A percentile compares a stretch with the other conserved stretches of the same genome.
These are phyloP conservation scores for Allium sativum DNA, from an alignment of 106 monocot species.

Conservation along the genomic window DNA sequence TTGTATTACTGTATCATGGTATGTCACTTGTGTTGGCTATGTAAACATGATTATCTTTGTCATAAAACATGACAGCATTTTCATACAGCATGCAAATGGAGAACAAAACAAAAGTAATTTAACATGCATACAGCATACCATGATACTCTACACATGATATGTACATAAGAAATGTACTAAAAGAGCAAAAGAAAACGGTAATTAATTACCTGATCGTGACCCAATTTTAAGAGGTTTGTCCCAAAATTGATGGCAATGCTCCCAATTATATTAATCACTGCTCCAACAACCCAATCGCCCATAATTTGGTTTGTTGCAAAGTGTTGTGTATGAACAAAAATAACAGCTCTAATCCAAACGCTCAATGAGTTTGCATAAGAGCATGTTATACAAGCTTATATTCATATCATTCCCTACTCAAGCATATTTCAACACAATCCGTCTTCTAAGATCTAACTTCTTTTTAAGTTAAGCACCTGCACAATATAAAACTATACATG, in stretches of 20 bases:
- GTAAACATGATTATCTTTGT: too few species aligned
- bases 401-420: neutral
- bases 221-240: slow-evolving; percentile 96
- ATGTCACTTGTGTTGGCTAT: too few species aligned
- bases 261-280: slow-evolving; percentile 83
- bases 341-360: neutral
- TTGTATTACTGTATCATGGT: too few species aligned
- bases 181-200: neutral
- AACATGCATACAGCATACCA: too few species aligned
- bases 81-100: too few species aligned
- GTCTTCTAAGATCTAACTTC: too few species aligned
- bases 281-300: slow-evolving; percentile 98
- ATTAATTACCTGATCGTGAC: slow-evolving; percentile 83
- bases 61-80: too few species aligned
- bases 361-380: neutral
- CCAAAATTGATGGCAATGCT: slow-evolving; percentile 98
- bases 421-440: neutral
- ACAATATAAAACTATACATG: neutral
- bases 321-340: neutral
- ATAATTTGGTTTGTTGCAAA: slow-evolving; percentile 31
- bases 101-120: too few species aligned
- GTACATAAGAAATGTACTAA: neutral
- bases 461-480: neutral
- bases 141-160: too few species aligned
- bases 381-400: neutral